Conservation (phyloP, 768 basidiomycete genomes). For the Termitomyces titanicus region DNA sequence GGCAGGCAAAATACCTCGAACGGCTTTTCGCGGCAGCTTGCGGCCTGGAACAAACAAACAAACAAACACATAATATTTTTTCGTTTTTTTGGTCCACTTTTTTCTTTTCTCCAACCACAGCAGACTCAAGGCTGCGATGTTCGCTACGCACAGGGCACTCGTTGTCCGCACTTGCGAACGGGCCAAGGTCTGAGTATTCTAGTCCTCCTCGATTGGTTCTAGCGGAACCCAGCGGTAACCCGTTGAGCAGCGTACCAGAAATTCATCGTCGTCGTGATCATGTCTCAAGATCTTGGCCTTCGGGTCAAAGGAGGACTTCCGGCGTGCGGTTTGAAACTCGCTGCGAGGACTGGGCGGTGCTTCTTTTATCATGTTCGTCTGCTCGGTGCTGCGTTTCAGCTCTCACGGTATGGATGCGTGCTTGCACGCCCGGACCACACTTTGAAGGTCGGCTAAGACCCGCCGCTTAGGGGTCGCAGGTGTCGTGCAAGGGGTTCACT, state of each 20-base stretch:
- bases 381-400: conserved; percentile 3
- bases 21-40: not conserved
- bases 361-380: not conserved
- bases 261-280: conserved; percentile 31
- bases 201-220: conserved; percentile 62
- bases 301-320: conserved; percentile 32
- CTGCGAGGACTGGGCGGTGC: conserved; percentile 50
- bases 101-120: conserved; percentile 12
- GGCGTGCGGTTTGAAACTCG: conserved; percentile 48
- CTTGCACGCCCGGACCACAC: conserved; percentile 9
- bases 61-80: not conserved
- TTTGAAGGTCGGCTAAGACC: not conserved
- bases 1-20: not conserved
- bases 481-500: not conserved
- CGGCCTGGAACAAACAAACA: not conserved
- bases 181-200: conserved; percentile 80
- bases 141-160: conserved; percentile 51
- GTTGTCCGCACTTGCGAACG: conserved; percentile 51
- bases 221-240: conserved; percentile 57
- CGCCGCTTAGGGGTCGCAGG: not conserved
- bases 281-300: conserved; percentile 39
- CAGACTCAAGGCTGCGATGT: conserved; percentile 64
- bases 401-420: conserved; percentile 15
- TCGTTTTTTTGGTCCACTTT: not conserved
- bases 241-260: conserved; percentile 67